Conservation (phyloP, 1,284 basidiomycete species). For the Pseudozyma hubeiensis region DNA sequence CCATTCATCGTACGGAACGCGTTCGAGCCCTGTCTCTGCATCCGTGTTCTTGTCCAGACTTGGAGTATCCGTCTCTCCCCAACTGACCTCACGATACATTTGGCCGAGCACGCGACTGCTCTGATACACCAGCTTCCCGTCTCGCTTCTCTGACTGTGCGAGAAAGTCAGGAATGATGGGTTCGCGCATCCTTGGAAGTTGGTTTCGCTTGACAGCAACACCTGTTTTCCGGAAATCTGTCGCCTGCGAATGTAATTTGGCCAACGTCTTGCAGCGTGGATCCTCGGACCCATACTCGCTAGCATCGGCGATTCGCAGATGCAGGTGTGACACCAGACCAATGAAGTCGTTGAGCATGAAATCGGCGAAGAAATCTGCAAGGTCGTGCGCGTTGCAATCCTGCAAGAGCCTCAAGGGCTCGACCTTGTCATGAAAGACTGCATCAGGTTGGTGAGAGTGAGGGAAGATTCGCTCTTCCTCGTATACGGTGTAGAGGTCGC, state of each 20-base stretch:
- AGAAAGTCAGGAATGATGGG: constrained; percentile 38
- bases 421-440: constrained; percentile 70
- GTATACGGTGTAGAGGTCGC: constrained; percentile 70
- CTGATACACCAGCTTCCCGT: constrained; percentile 19
- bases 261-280: constrained; percentile 75
- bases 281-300: constrained; percentile 74
- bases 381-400: constrained; percentile 75
- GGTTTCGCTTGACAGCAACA: constrained; percentile 11
- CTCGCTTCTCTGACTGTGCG: constrained; percentile 27
- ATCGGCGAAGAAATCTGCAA: constrained; percentile 79
- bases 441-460: constrained; percentile 62
- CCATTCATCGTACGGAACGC: constrained; percentile 5
- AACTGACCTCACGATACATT: constrained; percentile 28
- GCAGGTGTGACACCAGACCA: constrained; percentile 73
- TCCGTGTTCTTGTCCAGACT: constrained; percentile 19
- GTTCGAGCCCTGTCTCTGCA: constrained; percentile 27
- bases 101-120: constrained; percentile 32
- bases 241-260: constrained; percentile 76
- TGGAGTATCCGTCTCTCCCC: constrained; percentile 39
- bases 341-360: constrained; percentile 73
- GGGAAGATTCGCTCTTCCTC: constrained; percentile 73
- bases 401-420: constrained; percentile 72
- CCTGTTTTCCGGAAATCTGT: constrained; percentile 70
- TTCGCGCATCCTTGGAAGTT: constrained; percentile 17
- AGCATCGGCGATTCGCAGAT: constrained; percentile 80